These are phyloP conservation scores for Fusarium oligoseptatum DNA, from an alignment of 2,329 filamentous ascomycete species.

Conservation along the genomic window DNA sequence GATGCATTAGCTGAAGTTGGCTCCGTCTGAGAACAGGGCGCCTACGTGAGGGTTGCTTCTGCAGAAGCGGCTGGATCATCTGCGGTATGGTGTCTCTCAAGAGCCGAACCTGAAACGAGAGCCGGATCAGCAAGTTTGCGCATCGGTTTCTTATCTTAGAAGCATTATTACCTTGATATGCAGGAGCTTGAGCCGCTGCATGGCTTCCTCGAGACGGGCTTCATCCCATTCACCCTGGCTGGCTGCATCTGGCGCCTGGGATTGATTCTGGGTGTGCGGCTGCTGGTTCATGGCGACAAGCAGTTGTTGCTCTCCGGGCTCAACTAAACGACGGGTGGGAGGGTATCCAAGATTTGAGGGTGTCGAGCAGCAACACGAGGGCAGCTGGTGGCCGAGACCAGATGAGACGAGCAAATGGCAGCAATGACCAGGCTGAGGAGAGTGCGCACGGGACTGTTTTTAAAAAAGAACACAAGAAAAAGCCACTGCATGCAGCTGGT, in stretches of 20 bases:
- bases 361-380: constrained; percentile 31
- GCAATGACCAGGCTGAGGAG: constrained; percentile 13
- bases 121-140: constrained; percentile 34
- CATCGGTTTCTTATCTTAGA: constrained; percentile 22
- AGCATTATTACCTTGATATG: constrained; percentile 62
- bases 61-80: constrained; percentile 62
- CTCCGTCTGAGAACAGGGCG: constrained; percentile 30
- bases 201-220: constrained; percentile 62
- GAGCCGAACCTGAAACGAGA: constrained; percentile 48
- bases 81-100: constrained; percentile 55
- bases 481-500: constrained; percentile 11
- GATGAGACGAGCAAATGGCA: constrained; percentile 20
- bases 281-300: constrained; percentile 40
- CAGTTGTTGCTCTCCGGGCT: constrained; percentile 7
- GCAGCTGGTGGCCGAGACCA: constrained; percentile 18
- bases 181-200: constrained; percentile 66
- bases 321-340: constrained; percentile 6
- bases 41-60: constrained; percentile 66
- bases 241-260: constrained; percentile 37
- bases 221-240: constrained; percentile 60
- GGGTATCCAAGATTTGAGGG: constrained; percentile 22
- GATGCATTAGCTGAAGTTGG: constrained; percentile 24
- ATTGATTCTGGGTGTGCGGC: constrained; percentile 30
- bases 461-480: constrained; percentile 8
- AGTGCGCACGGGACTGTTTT: constrained; percentile 27